Evolutionary conservation across 108 stramenopile genomes (phyloP).

Genomic region (Stephanodiscus minutulus): DNA sequence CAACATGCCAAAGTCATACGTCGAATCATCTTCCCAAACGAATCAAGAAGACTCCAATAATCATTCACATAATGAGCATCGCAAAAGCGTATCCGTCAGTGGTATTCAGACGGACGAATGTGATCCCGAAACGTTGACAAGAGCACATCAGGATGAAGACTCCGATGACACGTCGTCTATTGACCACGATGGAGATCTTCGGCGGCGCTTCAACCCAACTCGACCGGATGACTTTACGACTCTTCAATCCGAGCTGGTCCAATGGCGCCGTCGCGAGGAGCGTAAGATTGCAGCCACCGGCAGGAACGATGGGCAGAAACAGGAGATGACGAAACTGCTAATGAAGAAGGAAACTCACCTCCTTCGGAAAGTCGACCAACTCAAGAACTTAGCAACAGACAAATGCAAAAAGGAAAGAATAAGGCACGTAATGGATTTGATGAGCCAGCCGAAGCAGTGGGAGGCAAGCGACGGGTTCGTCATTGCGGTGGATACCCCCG

Average conservation of each 20-base stretch:
- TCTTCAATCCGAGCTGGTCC: constrained; percentile 29
- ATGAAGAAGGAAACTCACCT: constrained; percentile 26
- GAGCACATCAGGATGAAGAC: neutral
- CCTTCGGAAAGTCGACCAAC: constrained; percentile 30
- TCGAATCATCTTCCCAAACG: constrained; percentile 22
- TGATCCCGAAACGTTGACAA: neutral
- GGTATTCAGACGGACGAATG: constrained; percentile 9
- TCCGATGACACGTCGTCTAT: neutral
- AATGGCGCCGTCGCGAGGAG: constrained; percentile 41
- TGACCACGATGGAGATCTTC: constrained; percentile 22
- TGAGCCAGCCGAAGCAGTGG: constrained; percentile 29
- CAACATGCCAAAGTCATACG: constrained; percentile 8
- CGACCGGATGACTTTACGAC: constrained; percentile 31
- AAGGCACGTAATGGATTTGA: constrained; percentile 19
- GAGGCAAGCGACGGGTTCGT: constrained; percentile 11
- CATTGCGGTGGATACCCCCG: constrained; percentile 27
- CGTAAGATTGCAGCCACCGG: constrained; percentile 25
- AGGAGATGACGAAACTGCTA: constrained; percentile 17
- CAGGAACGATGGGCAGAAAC: constrained; percentile 17
- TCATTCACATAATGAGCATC: constrained; percentile 3
- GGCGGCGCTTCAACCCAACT: constrained; percentile 30
- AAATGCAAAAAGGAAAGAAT: constrained; percentile 12
- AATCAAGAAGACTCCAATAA: constrained; percentile 1
- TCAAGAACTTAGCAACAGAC: constrained; percentile 17
- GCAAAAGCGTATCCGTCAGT: constrained; percentile 1